Conservation (phyloP, 805 yeast species). For the Barnettozyma siamensis region DNA sequence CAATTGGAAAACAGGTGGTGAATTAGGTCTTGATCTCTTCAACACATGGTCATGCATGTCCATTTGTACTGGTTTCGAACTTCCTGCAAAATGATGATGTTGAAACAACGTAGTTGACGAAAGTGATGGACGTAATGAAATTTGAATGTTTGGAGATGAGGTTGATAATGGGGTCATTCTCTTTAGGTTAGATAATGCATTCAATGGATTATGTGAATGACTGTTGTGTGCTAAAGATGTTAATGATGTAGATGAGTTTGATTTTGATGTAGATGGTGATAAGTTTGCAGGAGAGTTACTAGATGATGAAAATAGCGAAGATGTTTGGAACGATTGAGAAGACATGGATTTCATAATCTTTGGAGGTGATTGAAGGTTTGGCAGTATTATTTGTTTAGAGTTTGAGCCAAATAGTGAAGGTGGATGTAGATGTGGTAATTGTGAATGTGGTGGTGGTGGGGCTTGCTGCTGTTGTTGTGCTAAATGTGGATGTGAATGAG, state of each 20-base stretch:
- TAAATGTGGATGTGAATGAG: conserved; percentile 11
- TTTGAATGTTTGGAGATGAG: conserved; percentile 10
- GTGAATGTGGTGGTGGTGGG: conserved; percentile 6
- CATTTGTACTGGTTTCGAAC: not conserved
- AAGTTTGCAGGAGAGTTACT: conserved; percentile 22
- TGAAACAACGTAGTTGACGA: conserved; percentile 22
- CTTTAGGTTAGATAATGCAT: conserved; percentile 22
- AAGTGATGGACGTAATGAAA: conserved; percentile 15
- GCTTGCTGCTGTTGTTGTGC: conserved; percentile 3
- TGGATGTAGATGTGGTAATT: conserved; percentile 4
- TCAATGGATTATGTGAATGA: conserved; percentile 14
- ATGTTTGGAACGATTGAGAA: conserved; percentile 21
- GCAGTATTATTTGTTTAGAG: conserved; percentile 19
- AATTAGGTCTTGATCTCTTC: conserved; percentile 44
- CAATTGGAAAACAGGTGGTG: conserved; percentile 35
- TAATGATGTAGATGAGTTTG: conserved; percentile 24
- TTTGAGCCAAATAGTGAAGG: conserved; percentile 15
- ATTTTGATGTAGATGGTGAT: conserved; percentile 24
- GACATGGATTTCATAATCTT: conserved; percentile 23
- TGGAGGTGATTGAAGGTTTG: conserved; percentile 26
- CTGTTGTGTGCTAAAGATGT: conserved; percentile 13
- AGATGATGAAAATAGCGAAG: conserved; percentile 20
- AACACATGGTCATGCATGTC: conserved; percentile 20
- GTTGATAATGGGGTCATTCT: conserved; percentile 37
- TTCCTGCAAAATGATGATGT: conserved; percentile 22